Conservation (phyloP, 495 filamentous ascomycete species). For the Darksidea phi region DNA sequence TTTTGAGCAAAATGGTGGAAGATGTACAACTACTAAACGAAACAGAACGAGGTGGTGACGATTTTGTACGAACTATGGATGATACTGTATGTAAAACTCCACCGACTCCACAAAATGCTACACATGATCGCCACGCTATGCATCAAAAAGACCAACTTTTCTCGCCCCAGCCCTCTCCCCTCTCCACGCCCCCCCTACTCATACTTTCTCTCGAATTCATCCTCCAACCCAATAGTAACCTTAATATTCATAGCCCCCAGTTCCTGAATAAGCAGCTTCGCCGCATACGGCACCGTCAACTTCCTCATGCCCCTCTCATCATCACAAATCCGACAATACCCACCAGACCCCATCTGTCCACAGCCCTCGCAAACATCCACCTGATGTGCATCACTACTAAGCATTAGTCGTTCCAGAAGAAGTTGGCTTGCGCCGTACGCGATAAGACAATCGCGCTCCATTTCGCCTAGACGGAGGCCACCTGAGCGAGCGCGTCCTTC, state of each 20-base stretch:
- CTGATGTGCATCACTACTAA: constrained; percentile 82
- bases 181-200: background rate
- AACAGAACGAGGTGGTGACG: too few species aligned
- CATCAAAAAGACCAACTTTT: too few species aligned
- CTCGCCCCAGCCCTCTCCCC: too few species aligned
- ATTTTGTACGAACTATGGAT: too few species aligned
- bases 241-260: constrained; percentile 96
- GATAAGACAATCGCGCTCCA: constrained; percentile 97
- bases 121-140: too few species aligned
- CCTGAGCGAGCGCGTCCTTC: constrained; percentile 92
- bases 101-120: too few species aligned
- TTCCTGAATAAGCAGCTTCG: constrained; percentile 95
- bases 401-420: constrained; percentile 90
- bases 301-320: constrained; percentile 74
- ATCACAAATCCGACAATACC: constrained; percentile 89
- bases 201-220: constrained; percentile 70
- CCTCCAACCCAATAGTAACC: constrained; percentile 78
- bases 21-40: too few species aligned
- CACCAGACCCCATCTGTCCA: constrained; percentile 90
- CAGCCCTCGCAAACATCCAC: constrained; percentile 91
- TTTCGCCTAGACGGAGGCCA: constrained; percentile 92
- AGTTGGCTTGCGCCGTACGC: constrained; percentile 85
- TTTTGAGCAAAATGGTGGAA: too few species aligned
- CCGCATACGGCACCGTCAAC: constrained; percentile 98
- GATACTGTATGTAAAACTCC: too few species aligned